These are phyloP conservation scores for Dipodascus albidus DNA, from an alignment of 805 yeast species.

Conservation along the genomic window DNA sequence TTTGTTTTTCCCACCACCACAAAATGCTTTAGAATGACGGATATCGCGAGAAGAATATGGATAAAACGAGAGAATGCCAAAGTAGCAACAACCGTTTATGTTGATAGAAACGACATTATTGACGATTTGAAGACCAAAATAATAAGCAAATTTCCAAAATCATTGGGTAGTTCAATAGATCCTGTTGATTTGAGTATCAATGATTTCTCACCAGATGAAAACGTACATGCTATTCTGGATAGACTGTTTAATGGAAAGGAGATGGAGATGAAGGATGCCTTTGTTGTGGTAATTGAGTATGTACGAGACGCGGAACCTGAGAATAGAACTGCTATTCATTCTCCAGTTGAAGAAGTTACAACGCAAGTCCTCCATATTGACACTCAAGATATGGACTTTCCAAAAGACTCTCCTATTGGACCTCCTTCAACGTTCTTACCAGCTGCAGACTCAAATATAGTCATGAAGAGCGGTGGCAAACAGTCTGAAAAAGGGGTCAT, in stretches of 20 bases:
- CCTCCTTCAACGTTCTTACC: slow-evolving; percentile 1
- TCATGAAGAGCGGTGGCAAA: slow-evolving; percentile 2
- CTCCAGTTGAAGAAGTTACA: slow-evolving; percentile 3
- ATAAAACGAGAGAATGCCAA: slow-evolving; percentile 25
- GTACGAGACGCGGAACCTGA: background rate
- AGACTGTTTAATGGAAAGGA: slow-evolving; percentile 13
- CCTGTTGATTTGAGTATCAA: slow-evolving; percentile 46
- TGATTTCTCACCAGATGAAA: slow-evolving; percentile 13
- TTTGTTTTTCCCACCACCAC: background rate
- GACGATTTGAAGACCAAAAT: slow-evolving; percentile 73
- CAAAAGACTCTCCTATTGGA: slow-evolving; percentile 1
- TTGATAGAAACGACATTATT: slow-evolving; percentile 51
- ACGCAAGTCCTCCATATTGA: slow-evolving; percentile 1
- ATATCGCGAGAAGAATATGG: slow-evolving; percentile 24
- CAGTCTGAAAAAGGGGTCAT: slow-evolving; percentile 17
- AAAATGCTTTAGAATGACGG: background rate
- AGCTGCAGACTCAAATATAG: slow-evolving; percentile 5
- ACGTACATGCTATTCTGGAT: slow-evolving; percentile 11
- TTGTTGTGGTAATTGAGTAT: slow-evolving; percentile 6
- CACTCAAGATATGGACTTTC: background rate
- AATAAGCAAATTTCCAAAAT: slow-evolving; percentile 53
- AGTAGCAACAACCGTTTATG: slow-evolving; percentile 55
- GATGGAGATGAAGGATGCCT: slow-evolving; percentile 16
- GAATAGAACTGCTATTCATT: background rate
- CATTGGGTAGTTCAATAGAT: slow-evolving; percentile 49